Evolutionary conservation across 1,284 basidiomycete species (phyloP), one percentile per base, ranked within the genome.

Genomic region (Boletus smithii): DNA sequence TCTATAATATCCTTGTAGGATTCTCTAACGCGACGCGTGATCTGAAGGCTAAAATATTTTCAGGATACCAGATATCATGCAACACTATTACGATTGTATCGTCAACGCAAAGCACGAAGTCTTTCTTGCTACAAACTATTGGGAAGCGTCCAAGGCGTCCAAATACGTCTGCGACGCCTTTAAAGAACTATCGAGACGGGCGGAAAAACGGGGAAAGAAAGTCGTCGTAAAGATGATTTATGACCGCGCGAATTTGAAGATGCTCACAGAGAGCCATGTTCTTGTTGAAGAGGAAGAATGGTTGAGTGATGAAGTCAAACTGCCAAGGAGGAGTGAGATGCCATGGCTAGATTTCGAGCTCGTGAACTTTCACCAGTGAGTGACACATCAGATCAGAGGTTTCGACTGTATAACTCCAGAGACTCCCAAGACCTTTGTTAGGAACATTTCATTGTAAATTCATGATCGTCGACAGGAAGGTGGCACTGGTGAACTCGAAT

Each of bases 391-490:
- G 4, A 11, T 33, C 14, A 20, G 16, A 9, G 3, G 3, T 11
- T 14, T 49, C 17, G 8, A 46, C 2, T 20, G 17, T n/a, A 16
- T 34, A 11, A 34, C 20, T 31, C 9, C 33, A 50, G 61, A 65
- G 72, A 70, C 35, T 55, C 72, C 69, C 73, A 53, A 69, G 76
- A 20, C 81, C 83, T 1, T 54, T 82, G 16, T 68, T 85, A 40
- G 86, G 85, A 26, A 90, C 86, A 0, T 91, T 90, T 67, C 88
- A 91, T 58, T 80, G 83, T 36, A 89, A 91, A 63, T 87, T 85
- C 53, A 72, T 88, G 61, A 72, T 89, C 45, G 80, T 90, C 8
- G 88, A 91, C 59, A 75, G 87, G 14, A 82, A 79, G 55, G 73
- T 88, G 24, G 87, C 82, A 0, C 68, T 88, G 46, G 69, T 91